These are phyloP conservation scores for Amesomyces nigricolor DNA, from an alignment of 2,329 filamentous ascomycete species.

Conservation along the genomic window DNA sequence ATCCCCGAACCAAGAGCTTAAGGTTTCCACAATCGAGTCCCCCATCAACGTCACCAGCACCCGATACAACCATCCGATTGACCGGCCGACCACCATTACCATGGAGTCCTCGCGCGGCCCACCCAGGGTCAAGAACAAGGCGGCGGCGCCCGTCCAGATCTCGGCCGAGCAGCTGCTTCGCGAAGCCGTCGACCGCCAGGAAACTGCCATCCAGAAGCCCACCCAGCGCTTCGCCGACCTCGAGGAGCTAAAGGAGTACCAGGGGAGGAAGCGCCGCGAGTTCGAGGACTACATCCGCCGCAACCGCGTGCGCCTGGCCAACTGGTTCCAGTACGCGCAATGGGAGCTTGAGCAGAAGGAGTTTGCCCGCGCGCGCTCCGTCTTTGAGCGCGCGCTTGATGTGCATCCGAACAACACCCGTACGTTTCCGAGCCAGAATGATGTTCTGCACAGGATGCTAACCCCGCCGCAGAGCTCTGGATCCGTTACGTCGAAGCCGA, in stretches of 20 bases:
- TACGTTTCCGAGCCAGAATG: too few relatives aligned
- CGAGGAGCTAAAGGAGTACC: constrained; percentile 96
- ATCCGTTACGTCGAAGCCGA: constrained; percentile 91
- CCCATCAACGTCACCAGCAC: background rate
- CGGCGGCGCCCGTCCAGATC: constrained; percentile 82
- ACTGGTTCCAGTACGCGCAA: constrained; percentile 96
- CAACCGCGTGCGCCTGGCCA: constrained; percentile 93
- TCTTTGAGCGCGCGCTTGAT: constrained; percentile 93
- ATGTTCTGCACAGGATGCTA: too few relatives aligned
- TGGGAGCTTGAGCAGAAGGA: constrained; percentile 99
- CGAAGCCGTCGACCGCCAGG: constrained; percentile 94
- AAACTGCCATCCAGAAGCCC: constrained; percentile 78
- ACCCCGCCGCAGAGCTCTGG: constrained; percentile 54
- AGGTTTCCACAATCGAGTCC: background rate
- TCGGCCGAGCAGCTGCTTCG: constrained; percentile 94
- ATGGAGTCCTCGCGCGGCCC: constrained; percentile 93
- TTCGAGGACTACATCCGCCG: constrained; percentile 97
- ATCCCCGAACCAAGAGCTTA: too few relatives aligned
- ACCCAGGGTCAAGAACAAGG: constrained; percentile 98
- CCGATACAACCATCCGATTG: too few relatives aligned
- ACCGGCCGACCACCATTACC: background rate
- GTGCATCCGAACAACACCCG: constrained; percentile 78
- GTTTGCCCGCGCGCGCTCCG: constrained; percentile 80
- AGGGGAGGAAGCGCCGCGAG: constrained; percentile 90
- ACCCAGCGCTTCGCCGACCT: constrained; percentile 94